These are phyloP conservation scores for Ceratocystis diversiconidia DNA, from an alignment of 2,329 filamentous ascomycete genomes.

Conservation along the genomic window DNA sequence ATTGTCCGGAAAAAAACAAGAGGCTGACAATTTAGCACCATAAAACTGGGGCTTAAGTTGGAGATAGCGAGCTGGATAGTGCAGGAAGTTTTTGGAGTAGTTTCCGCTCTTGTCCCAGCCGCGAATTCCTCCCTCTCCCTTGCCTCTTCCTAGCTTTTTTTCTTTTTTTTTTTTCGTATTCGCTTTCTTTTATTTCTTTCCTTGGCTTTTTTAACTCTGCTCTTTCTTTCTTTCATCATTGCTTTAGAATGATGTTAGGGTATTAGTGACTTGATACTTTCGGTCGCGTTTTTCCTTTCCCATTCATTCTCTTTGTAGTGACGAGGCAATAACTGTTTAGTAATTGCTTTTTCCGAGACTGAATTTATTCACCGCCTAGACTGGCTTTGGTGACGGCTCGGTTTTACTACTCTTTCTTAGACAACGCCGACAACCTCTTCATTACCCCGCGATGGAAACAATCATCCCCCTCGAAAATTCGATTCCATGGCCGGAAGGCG, in stretches of 20 bases:
- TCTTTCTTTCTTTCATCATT: constrained; percentile 16
- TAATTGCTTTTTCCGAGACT: neutral
- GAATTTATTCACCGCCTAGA: constrained; percentile 8
- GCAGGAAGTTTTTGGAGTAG: neutral
- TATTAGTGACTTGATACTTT: constrained; percentile 13
- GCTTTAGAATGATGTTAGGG: constrained; percentile 12
- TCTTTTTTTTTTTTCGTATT: constrained; percentile 12
- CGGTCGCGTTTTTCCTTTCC: constrained; percentile 3
- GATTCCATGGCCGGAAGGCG: constrained; percentile 36
- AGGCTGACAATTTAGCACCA: neutral
- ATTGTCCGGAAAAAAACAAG: neutral
- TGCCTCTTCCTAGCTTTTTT: constrained; percentile 13
- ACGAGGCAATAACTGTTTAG: neutral
- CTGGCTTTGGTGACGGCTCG: neutral
- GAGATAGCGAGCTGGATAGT: neutral
- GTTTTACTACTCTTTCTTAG: neutral
- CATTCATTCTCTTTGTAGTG: neutral
- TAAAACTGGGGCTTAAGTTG: neutral
- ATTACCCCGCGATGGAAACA: neutral
- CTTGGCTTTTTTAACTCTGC: constrained; percentile 13
- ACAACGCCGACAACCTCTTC: neutral
- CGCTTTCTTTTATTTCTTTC: constrained; percentile 16
- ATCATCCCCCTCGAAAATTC: constrained; percentile 21
- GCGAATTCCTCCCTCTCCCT: neutral
- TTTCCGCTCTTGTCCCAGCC: neutral